Conservation (phyloP, 306 rosid species). For the Gynostemma pentaphyllum region DNA sequence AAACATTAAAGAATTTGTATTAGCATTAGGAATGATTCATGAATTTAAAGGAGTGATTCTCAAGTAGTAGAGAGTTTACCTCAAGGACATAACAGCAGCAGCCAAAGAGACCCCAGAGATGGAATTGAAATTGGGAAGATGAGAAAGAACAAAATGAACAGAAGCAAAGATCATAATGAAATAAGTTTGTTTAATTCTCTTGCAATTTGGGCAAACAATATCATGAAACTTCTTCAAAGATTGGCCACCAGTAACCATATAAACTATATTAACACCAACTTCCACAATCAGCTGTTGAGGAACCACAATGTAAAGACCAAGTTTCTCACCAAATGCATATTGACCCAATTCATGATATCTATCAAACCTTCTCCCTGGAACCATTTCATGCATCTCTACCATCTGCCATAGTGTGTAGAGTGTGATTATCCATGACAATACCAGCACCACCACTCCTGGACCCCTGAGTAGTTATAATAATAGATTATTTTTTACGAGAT, state of each 20-base stretch:
- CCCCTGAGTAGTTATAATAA: too few species aligned
- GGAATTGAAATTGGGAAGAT: conserved; percentile 64
- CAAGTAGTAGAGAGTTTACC: conserved; percentile 20
- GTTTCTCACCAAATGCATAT: conserved; percentile 60
- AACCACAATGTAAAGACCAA: conserved; percentile 66
- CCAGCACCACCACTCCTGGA: conserved; percentile 42
- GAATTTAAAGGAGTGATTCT: too few species aligned
- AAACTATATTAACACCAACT: conserved; percentile 54
- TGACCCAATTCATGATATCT: conserved; percentile 76
- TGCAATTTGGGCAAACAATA: conserved; percentile 25
- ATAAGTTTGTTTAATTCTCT: conserved; percentile 33
- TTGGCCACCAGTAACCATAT: conserved; percentile 67
- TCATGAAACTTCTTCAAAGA: conserved; percentile 51
- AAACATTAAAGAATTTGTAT: too few species aligned
- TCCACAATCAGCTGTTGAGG: conserved; percentile 63
- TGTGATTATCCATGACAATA: conserved; percentile 58
- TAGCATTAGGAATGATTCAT: not conserved
- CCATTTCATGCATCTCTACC: conserved; percentile 83
- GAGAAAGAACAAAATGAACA: conserved; percentile 55
- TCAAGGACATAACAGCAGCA: conserved; percentile 68
- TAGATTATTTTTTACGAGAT: too few species aligned
- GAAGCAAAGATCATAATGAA: conserved; percentile 78
- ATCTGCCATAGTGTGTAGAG: conserved; percentile 69
- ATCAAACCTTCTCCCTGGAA: conserved; percentile 65
- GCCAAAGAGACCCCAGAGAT: conserved; percentile 57